Evolutionary conservation across 441 rosid genomes (phyloP).

Genomic region (Syzygium syzygioides): DNA sequence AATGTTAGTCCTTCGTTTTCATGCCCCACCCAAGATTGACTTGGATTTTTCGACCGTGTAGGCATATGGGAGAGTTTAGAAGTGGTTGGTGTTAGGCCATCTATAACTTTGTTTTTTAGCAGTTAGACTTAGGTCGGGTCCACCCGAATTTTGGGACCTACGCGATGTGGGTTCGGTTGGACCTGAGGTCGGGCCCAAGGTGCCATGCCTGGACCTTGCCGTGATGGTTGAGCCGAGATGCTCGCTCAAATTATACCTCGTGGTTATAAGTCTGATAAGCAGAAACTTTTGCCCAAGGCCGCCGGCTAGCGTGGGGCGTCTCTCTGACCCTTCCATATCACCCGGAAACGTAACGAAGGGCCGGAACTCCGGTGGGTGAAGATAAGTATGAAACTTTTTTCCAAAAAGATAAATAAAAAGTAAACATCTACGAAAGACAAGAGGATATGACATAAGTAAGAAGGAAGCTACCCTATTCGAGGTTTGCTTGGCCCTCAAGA

Average conservation of each 20-base stretch:
- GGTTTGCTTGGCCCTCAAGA: background rate
- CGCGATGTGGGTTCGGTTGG: background rate
- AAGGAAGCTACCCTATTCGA: background rate
- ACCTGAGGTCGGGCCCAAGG: background rate
- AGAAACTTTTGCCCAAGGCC: background rate
- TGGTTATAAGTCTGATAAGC: background rate
- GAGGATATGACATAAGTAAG: background rate
- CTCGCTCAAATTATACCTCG: background rate
- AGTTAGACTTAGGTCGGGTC: background rate
- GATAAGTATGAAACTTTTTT: background rate
- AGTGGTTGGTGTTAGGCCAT: background rate
- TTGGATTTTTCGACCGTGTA: too few relatives aligned
- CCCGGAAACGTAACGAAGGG: background rate
- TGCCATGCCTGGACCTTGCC: background rate
- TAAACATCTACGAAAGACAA: background rate
- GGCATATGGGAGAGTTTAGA: background rate
- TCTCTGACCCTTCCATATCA: background rate
- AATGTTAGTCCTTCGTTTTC: too few relatives aligned
- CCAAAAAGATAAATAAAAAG: background rate
- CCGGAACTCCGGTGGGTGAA: background rate
- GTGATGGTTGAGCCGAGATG: background rate
- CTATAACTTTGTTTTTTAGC: background rate
- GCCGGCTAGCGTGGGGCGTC: background rate
- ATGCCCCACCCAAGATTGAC: too few relatives aligned
- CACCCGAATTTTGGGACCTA: fast-evolving